Evolutionary conservation across 495 filamentous ascomycete genomes (phyloP), one percentile per base, ranked within the genome.

Genomic region (Rhizodiscina lignyota): DNA sequence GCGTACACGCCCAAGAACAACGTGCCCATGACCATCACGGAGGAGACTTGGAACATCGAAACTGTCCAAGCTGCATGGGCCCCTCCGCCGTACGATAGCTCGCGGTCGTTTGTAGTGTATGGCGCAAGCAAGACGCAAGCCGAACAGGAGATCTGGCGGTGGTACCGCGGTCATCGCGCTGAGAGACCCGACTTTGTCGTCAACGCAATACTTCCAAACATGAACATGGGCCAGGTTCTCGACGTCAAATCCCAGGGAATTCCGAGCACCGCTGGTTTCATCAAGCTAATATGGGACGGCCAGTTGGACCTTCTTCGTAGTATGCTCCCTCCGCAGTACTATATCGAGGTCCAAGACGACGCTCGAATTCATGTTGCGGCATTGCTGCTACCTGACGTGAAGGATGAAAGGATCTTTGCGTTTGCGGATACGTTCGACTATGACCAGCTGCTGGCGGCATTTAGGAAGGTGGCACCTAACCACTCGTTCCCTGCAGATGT

Each of bases 21-120:
- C 30, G 38, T 50, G 13, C 34, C 41, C 5, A 47, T 54, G 30
- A 22, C 21, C 16, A 49, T 70, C 21, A 49, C 45, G 18, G 29
- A 29, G 1, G 54, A 64, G 6, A 56, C 57, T 0, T 76, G 61
- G 60, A 71, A 77, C 43, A 56, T 66, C 0, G 51, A 44, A 4
- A 50, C 50, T 1, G 40, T 69, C 27, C 39, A 60, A 24, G 36
- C 37, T 4, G 68, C 62, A 0, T 71, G 58, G 57, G 52, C 48
- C 0, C n/a, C n/a, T n/a, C n/a, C n/a, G n/a, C n/a, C n/a, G n/a
- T n/a, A n/a, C n/a, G 59, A 60, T 35, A 18, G 17, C 8, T 6
- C 8, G 6, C 8, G 8, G 8, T 6, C 10, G 17, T 32, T 18
- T 32, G 24, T 16, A 5, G 44, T 52, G 30, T 54, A 52, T 37